Conservation (phyloP, 495 filamentous ascomycete species). For the Tuber borchii region DNA sequence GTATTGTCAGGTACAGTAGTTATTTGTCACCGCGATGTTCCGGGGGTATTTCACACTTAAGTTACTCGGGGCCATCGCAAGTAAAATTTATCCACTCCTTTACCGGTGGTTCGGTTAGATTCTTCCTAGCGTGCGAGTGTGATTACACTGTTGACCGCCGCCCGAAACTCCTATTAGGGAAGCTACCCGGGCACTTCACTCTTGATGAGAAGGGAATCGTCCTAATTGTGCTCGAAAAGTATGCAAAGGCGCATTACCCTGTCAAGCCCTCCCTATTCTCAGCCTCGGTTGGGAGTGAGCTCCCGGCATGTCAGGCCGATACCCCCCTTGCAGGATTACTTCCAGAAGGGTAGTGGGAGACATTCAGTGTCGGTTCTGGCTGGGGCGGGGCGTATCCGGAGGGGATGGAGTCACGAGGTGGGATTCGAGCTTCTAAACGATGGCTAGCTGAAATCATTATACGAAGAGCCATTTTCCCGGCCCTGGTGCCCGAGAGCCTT, state of each 20-base stretch:
- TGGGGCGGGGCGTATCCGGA: not conserved
- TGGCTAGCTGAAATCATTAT: not conserved
- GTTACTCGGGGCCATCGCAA: not conserved
- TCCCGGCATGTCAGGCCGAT: not conserved
- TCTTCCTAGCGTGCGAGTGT: not conserved
- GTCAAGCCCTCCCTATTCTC: not conserved
- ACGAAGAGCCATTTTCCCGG: not conserved
- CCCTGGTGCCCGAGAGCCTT: not conserved
- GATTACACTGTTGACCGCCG: not conserved
- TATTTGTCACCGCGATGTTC: not conserved
- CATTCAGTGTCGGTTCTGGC: too few species aligned
- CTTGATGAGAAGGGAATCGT: not conserved
- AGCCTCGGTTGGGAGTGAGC: not conserved
- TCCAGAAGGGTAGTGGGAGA: not conserved
- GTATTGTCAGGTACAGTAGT: not conserved
- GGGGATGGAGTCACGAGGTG: not conserved
- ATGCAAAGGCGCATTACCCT: not conserved
- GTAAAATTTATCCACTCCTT: not conserved
- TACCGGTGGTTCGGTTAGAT: not conserved
- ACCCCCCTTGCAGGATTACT: not conserved
- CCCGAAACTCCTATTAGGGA: not conserved
- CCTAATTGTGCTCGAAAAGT: not conserved
- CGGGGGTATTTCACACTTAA: not conserved
- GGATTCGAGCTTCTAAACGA: not conserved
- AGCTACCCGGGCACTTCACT: not conserved